Percentiles rank a stretch among this genome's conserved stretches.
Evolutionary conservation across 2,329 filamentous ascomycete genomes (phyloP).

Genomic region (Thelonectria olida): DNA sequence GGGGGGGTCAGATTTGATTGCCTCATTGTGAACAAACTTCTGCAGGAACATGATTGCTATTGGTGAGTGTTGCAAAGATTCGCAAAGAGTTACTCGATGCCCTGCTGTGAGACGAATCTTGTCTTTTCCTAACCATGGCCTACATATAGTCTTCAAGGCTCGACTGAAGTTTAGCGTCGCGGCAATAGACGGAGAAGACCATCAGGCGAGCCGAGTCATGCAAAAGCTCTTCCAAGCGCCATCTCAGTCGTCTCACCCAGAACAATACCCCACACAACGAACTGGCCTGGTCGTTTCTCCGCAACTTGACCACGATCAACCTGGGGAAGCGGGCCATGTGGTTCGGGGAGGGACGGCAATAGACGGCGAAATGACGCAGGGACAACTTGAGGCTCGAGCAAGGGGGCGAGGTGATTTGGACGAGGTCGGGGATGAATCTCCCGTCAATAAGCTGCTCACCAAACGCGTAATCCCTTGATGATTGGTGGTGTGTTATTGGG

Average conservation of each 20-base stretch:
- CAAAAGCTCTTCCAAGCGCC: background rate
- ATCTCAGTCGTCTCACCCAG: background rate
- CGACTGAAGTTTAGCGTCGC: background rate
- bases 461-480: background rate
- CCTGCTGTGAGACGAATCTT: background rate
- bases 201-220: constrained; percentile 10
- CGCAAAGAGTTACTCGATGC: background rate
- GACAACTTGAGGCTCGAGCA: background rate
- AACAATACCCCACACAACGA: background rate
- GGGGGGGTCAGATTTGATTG: constrained; percentile 19
- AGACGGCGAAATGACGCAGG: constrained; percentile 6
- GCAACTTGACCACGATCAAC: background rate
- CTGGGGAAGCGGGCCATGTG: constrained; percentile 11
- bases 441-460: background rate
- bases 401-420: background rate
- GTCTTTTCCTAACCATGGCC: background rate
- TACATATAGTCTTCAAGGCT: constrained; percentile 2
- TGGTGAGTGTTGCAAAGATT: background rate
- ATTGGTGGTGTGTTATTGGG: background rate
- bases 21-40: constrained; percentile 24
- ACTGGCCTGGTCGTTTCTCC: background rate
- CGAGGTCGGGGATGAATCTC: background rate
- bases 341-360: background rate
- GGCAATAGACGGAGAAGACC: constrained; percentile 12
- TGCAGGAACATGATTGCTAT: constrained; percentile 15